Conservation (phyloP, 2,329 filamentous ascomycete species). For the Fusarium sarcochroum region DNA sequence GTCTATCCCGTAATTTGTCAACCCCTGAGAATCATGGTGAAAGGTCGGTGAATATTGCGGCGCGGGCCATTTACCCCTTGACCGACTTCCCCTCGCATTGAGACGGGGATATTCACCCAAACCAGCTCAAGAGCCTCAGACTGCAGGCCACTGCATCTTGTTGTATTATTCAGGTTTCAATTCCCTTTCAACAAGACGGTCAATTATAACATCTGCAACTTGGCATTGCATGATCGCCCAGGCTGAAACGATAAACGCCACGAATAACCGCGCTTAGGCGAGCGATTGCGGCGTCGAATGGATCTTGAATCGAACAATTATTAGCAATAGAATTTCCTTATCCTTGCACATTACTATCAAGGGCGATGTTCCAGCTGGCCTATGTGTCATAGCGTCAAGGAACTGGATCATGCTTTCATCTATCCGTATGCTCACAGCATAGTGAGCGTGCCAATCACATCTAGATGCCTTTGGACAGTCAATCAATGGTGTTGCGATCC, state of each 20-base stretch:
- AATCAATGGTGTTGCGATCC: not conserved
- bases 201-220: not conserved
- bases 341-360: slow-evolving; percentile 34
- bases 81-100: slow-evolving; percentile 6
- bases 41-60: slow-evolving; percentile 17
- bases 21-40: slow-evolving; percentile 16
- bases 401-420: slow-evolving; percentile 15
- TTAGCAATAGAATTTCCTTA: slow-evolving; percentile 39
- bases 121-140: not conserved
- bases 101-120: slow-evolving; percentile 1
- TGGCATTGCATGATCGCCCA: not conserved
- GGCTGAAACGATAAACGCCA: slow-evolving; percentile 17
- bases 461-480: not conserved
- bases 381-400: slow-evolving; percentile 36
- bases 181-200: not conserved
- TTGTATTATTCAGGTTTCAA: not conserved
- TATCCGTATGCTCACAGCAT: not conserved
- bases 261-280: slow-evolving; percentile 37
- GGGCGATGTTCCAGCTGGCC: slow-evolving; percentile 23
- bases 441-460: not conserved
- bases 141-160: not conserved
- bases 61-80: slow-evolving; percentile 15
- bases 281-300: slow-evolving; percentile 28
- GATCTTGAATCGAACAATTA: slow-evolving; percentile 38
- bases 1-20: slow-evolving; percentile 4